phyloP scores from a whole-genome alignment of 768 basidiomycete genomes.

The Leccinum disarticulatum region DNA sequence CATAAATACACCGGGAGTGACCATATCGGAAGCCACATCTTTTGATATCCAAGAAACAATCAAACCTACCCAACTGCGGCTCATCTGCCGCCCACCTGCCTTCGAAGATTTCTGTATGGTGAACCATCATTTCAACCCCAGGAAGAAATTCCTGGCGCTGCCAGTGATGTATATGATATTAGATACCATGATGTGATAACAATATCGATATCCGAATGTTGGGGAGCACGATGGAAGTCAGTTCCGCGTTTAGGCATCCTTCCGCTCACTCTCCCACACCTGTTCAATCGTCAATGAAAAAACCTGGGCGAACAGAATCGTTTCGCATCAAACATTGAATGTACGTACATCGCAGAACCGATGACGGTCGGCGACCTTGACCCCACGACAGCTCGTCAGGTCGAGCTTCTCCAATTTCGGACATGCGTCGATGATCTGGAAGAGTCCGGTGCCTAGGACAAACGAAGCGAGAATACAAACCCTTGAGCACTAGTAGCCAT shows the following conservation, averaged over 20 bases:
- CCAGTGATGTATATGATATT: too few relatives aligned
- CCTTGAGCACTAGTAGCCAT: background rate
- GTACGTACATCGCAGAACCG: conserved; percentile 59
- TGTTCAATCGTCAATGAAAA: conserved; percentile 3
- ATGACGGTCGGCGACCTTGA: conserved; percentile 56
- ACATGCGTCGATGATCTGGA: conserved; percentile 59
- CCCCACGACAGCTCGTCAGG: conserved; percentile 69
- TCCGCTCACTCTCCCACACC: conserved; percentile 29
- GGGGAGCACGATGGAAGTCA: background rate
- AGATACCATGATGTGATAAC: background rate
- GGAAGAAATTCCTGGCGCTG: background rate
- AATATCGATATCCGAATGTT: background rate
- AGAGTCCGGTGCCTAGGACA: conserved; percentile 51
- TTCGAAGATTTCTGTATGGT: background rate
- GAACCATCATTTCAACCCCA: background rate
- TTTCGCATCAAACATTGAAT: background rate
- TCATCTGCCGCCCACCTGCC: background rate
- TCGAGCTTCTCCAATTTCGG: conserved; percentile 48
- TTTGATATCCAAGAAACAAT: too few relatives aligned
- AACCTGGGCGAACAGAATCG: background rate
- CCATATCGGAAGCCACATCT: too few relatives aligned
- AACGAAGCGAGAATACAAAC: background rate
- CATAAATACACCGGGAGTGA: too few relatives aligned
- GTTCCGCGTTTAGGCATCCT: background rate
- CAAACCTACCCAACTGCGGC: background rate